Evolutionary conservation across 2,329 filamentous ascomycete species (phyloP), one percentile per base, ranked within the genome.

Genomic region (Trichoderma polysporum): DNA sequence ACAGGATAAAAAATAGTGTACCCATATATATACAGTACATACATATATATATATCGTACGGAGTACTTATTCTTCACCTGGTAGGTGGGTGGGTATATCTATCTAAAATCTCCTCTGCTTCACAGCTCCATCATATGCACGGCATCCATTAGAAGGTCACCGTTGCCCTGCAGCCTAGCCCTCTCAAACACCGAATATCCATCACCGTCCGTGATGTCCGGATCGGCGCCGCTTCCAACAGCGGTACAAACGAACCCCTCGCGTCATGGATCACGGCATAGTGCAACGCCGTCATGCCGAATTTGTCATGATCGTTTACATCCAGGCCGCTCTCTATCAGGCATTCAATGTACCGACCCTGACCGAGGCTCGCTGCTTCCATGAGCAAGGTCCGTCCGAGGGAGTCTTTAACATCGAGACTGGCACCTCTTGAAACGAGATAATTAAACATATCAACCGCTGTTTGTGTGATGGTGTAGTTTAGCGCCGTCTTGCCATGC

Each of bases 251-350:
- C 13, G 29, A 47, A 2, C 2, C 10, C 1, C 2, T 45, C 13
- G 9, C 25, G 5, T 47, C 27, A 2, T 1, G n/a, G n/a, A 37
- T 9, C 6, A 53, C 37, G 10, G 60, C 60, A 29, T 27, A 2
- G 39, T 64, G 27, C 33, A 64, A 50, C 15, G 60, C n/a, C 37
- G 64, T 66, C n/a, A 47, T 27, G 19, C 64, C 64, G 8, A 10
- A 1, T 2, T 9, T 4, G 19, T 66, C 64, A 7, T 22, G 15
- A 1, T 41, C 35, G 17, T 67, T 62, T 9, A 33, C 33, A 10
- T 67, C n/a, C 17, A 64, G 22, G 27, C 66, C 66, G 3, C 17
- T n/a, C 2, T 41, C 17, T 9, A 64, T n/a, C 15, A 67, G 60
- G 22, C 19, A 15, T 15, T 50, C 31, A 0, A 67, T 29, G 15